A percentile compares a stretch with the other conserved stretches of the same genome.
These are phyloP conservation scores for Aspergillus eucalypticola DNA, from an alignment of 2,329 filamentous ascomycete species.

Conservation along the genomic window DNA sequence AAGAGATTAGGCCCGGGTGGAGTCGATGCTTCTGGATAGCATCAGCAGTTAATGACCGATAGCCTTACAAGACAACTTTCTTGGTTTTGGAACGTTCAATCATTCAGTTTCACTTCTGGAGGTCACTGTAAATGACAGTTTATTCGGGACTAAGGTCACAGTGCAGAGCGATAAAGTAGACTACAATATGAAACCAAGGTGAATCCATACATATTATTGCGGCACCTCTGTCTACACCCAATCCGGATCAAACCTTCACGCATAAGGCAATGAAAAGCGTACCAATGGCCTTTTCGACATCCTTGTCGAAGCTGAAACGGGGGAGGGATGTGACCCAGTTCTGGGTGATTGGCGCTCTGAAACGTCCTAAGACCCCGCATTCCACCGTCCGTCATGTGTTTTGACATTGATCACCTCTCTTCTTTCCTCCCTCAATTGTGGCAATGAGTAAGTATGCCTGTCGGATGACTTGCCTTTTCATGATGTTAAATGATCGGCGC, in stretches of 20 bases:
- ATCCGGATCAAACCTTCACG: background rate
- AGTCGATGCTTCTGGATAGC: background rate
- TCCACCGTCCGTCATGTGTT: constrained; percentile 17
- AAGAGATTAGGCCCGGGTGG: constrained; percentile 1
- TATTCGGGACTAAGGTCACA: too few species aligned
- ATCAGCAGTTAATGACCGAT: background rate
- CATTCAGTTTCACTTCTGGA: background rate
- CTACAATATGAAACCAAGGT: background rate
- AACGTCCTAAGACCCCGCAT: constrained; percentile 24
- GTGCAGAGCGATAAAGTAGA: background rate
- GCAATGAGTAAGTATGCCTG: background rate
- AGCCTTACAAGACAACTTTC: background rate
- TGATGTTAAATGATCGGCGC: background rate
- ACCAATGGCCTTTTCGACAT: constrained; percentile 8
- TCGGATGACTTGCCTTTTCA: background rate
- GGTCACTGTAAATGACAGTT: background rate
- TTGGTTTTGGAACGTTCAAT: background rate
- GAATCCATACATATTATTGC: background rate
- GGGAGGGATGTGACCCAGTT: constrained; percentile 12
- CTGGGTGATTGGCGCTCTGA: constrained; percentile 21
- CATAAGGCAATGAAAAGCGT: background rate
- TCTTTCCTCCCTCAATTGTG: background rate
- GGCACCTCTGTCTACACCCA: background rate
- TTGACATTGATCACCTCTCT: background rate
- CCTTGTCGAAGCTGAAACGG: constrained; percentile 17